These are phyloP conservation scores for Trypanosoma mega DNA, from an alignment of 208 protist genomes.

Conservation along the genomic window DNA sequence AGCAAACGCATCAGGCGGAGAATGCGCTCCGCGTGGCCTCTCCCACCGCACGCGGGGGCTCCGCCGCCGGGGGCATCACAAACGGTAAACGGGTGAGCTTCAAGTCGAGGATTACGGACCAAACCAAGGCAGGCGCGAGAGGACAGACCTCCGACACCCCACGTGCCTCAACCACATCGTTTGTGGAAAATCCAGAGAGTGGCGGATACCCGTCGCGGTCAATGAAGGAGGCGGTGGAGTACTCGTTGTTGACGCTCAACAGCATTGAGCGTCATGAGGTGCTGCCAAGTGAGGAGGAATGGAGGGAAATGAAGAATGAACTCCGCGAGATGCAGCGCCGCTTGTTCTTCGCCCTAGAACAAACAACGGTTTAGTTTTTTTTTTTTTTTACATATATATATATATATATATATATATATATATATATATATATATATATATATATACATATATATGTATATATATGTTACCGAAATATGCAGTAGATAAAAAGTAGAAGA, in stretches of 20 bases:
- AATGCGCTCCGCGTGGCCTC: not conserved
- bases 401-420: constrained; percentile 1
- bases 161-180: too few species aligned
- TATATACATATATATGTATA: constrained; percentile 1
- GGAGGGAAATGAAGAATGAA: constrained; percentile 39
- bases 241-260: constrained; percentile 51
- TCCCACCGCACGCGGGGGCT: not conserved
- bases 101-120: not conserved
- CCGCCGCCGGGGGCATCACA: not conserved
- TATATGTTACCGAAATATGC: not conserved
- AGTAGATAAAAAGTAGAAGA: constrained; percentile 14
- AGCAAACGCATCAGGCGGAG: not conserved
- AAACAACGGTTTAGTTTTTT: constrained; percentile 6
- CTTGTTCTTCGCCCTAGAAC: constrained; percentile 34
- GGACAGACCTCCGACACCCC: too few species aligned
- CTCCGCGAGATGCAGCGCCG: constrained; percentile 43
- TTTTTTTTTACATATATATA: not conserved
- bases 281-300: constrained; percentile 13
- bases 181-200: too few species aligned
- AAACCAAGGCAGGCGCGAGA: not conserved
- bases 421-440: constrained; percentile 3
- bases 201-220: not conserved
- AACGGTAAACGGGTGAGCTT: not conserved
- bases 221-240: constrained; percentile 46
- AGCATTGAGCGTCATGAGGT: constrained; percentile 28